Conservation (phyloP, 208 protist species). For the Strigomonas culicis region DNA sequence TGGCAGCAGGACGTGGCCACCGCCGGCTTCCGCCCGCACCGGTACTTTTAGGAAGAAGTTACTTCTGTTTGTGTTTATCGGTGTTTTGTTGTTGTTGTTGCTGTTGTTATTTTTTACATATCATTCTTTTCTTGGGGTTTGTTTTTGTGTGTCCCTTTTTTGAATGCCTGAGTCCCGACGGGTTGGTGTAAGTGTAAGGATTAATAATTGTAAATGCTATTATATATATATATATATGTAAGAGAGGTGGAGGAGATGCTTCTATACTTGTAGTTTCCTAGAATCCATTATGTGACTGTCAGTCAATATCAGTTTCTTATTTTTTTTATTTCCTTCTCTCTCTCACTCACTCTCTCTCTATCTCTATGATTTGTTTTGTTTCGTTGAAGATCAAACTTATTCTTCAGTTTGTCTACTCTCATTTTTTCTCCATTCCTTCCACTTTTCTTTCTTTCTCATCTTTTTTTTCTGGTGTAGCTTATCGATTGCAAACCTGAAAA, state of each 20-base stretch:
- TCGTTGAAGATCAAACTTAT: background rate
- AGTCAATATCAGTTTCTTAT: slow-evolving; percentile 11
- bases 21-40: slow-evolving; percentile 75
- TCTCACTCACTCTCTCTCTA: background rate
- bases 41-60: slow-evolving; percentile 55
- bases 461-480: background rate
- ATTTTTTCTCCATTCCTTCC: background rate
- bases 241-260: too few species aligned
- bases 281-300: too few species aligned
- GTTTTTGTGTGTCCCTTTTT: too few species aligned
- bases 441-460: background rate
- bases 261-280: too few species aligned
- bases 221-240: too few species aligned
- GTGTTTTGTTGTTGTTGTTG: slow-evolving; percentile 6
- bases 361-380: background rate
- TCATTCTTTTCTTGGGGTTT: slow-evolving; percentile 13
- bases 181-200: too few species aligned
- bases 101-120: slow-evolving; percentile 5
- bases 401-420: background rate
- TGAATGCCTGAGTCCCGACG: too few species aligned
- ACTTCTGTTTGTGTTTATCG: background rate
- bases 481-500: background rate
- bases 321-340: slow-evolving; percentile 8
- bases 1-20: slow-evolving; percentile 87
- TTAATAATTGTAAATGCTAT: too few species aligned